Base-by-base conservation (phyloP, 768 basidiomycete species). In the Holtermannia corniformis region DNA sequence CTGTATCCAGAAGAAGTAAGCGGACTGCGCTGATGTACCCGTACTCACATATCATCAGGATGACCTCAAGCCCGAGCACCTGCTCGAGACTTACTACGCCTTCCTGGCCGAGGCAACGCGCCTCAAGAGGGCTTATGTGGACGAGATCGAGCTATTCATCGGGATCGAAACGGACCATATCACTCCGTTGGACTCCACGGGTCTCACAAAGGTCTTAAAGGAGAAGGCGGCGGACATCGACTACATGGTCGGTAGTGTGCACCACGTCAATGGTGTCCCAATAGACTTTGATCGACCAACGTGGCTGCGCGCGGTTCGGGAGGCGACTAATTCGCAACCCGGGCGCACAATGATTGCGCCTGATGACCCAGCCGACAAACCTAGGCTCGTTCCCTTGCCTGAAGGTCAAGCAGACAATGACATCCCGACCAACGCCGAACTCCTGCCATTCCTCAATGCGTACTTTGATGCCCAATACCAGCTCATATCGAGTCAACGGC, bases 1-100 rank as follows among this genome's bases (percentile, higher is more conserved):
- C 75, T 97, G 24, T 97, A 95, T 71, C 92, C 93, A 19, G 95
- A 97, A 76, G 95, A 99, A 82, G 91, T 92, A 67, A 62, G 75
- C 28, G 26, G 41, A 54, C 59, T 25, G 21, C 32, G n/a, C 32
- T 49, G 44, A 22, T 56, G 32, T 20, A 12, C 21, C 11, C 3
- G 26, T 28, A 47, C 56, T 49, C 58, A 32, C 22, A 4, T 13
- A 3, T 16, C 1, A 1, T 11, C 49, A 93, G 87, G 74, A 75
- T 59, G 79, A 76, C 27, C 55, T 85, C 44, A 71, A 79, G 4
- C 73, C 80, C 2, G 70, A 74, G 42, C 75, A 73, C 41, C 78
- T 97, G 24, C 66, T 68, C 13, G 61, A 71, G 1, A 85, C 86
- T 58, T 99, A 92, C 70, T 74, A 79, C 27, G 73, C 71, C 13